Percentiles rank a stretch among this genome's conserved stretches.
Conservation (phyloP, 306 rosid species). For the Mucuna pruriens region DNA sequence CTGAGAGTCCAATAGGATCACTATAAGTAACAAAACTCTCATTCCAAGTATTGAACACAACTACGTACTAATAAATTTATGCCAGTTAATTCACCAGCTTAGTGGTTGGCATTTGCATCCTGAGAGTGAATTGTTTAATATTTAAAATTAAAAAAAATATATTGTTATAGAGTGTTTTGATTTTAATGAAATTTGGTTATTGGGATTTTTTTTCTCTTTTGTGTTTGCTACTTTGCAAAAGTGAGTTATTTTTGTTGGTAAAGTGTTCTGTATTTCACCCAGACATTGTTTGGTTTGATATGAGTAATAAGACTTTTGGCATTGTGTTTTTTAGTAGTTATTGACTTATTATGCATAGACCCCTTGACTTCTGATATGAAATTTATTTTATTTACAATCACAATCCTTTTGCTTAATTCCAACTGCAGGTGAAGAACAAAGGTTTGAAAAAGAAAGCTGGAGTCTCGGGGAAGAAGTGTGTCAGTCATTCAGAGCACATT, state of each 20-base stretch:
- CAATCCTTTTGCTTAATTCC: slow-evolving; percentile 16
- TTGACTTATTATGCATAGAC: background rate
- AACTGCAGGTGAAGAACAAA: slow-evolving; percentile 59
- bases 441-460: slow-evolving; percentile 50
- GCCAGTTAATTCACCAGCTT: too few relatives aligned
- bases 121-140: too few relatives aligned
- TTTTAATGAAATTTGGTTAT: background rate
- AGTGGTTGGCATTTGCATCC: too few relatives aligned
- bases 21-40: too few relatives aligned
- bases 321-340: background rate
- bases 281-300: background rate
- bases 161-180: background rate
- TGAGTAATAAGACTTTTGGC: background rate
- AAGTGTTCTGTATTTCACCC: background rate
- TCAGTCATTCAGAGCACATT: slow-evolving; percentile 32
- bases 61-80: too few relatives aligned
- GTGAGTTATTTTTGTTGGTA: background rate
- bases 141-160: background rate
- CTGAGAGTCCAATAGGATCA: too few relatives aligned
- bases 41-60: too few relatives aligned
- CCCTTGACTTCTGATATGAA: background rate
- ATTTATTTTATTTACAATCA: background rate
- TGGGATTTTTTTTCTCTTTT: background rate
- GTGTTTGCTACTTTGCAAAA: background rate
- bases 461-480: slow-evolving; percentile 41